Evolutionary conservation across 768 basidiomycete species (phyloP), one percentile per base, ranked within the genome.

Genomic region (Suillus ampliporus): DNA sequence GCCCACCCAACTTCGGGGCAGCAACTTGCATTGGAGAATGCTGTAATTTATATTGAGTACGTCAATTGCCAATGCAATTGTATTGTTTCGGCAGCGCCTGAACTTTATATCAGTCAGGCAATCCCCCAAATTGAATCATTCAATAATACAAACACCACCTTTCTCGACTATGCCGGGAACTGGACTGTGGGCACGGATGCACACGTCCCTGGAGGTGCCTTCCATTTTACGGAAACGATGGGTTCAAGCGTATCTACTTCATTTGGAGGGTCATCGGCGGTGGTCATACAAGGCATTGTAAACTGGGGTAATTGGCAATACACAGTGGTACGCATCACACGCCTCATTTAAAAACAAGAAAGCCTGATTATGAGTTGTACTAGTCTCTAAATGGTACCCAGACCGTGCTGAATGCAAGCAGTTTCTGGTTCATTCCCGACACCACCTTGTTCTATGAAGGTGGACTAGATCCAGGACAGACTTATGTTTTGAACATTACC

Each of bases 241-340:
- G 43, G 44, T 21, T 44, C 51, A 19, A 61, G 52, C 34, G 65
- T 64, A 10, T 52, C 65, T 7, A 40, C 66, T 1, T 31, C 41
- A 37, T 58, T 67, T 38, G 23, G 15, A 13, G 66, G 61, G 23
- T 48, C 51, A n/a, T 35, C 61, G 14, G 64, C 64, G 51, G 64
- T 65, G 19, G 56, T 50, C 26, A 38, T 66, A 10, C 48, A 66
- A 37, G 65, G 65, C 17, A 66, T 67, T 2, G 62, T 66, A 23
- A 69, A 72, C 46, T 69, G 67, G 64, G 72, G 73, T 1, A 63
- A 68, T 61, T 70, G 68, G 61, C 57, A 64, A 17, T 75, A 71
- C 53, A 64, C 64, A 26, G 69, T 73, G n/a, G 74, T 75, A 64
- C 23, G 65, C 37, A 31, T 19, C 28, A 2, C 19, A 14, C 26